Percentiles rank a stretch among this genome's conserved stretches.
Conservation (phyloP, 2,329 filamentous ascomycete species). For the Aspergillus pseudoterreus region DNA sequence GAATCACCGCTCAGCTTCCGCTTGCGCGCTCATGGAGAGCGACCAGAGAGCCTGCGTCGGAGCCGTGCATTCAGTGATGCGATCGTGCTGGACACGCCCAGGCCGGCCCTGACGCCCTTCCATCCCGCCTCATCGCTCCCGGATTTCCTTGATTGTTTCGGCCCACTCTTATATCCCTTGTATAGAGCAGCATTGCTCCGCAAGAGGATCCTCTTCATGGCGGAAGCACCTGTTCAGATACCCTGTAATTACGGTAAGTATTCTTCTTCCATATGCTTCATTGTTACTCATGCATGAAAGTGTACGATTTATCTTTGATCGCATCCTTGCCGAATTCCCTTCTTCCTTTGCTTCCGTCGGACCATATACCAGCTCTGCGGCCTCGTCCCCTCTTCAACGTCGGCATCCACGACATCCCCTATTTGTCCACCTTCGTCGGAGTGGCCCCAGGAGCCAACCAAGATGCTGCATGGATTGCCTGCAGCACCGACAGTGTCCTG, state of each 20-base stretch:
- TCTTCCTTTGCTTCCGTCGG: conserved; percentile 63
- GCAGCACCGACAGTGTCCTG: conserved; percentile 91
- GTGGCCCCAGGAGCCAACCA: conserved; percentile 29
- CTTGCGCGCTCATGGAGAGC: conserved; percentile 51
- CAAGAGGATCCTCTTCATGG: conserved; percentile 83
- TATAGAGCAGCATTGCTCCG: conserved; percentile 81
- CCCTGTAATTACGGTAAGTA: conserved; percentile 80
- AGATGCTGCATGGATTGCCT: conserved; percentile 78
- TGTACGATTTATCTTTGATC: conserved; percentile 90
- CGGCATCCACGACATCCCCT: conserved; percentile 87
- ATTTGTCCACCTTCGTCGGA: conserved; percentile 64
- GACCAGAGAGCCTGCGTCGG: conserved; percentile 26
- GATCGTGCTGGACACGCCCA: conserved; percentile 37
- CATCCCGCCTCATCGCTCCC: conserved; percentile 85
- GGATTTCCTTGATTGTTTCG: conserved; percentile 74
- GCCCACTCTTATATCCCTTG: conserved; percentile 86
- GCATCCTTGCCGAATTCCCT: conserved; percentile 80
- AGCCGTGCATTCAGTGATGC: conserved; percentile 41
- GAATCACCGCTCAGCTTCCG: conserved; percentile 50
- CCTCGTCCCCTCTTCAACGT: conserved; percentile 85
- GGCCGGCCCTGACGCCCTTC: conserved; percentile 65
- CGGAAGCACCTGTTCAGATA: conserved; percentile 78
- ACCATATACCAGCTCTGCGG: conserved; percentile 58
- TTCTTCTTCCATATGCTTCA: conserved; percentile 4
- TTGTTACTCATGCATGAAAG: conserved; percentile 45